Evolutionary conservation across 352 stramenopile genomes (phyloP).

Genomic region (Hyaloperonospora brassicae): DNA sequence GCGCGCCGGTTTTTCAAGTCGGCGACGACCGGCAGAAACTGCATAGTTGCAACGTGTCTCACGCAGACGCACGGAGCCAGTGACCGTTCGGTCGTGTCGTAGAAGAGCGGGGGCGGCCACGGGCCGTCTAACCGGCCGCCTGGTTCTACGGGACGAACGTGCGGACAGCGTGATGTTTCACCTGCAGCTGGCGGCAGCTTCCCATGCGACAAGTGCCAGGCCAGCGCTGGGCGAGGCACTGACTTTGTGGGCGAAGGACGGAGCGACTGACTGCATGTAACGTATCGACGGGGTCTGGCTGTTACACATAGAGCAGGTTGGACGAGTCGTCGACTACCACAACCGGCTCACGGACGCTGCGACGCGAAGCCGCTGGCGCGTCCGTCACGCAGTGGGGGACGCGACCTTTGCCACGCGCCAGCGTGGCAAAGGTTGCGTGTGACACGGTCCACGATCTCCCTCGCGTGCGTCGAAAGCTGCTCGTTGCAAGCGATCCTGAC

Average conservation of each 20-base stretch:
- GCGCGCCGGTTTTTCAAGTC: slow-evolving; percentile 2
- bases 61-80: not conserved
- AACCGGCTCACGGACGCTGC: slow-evolving; percentile 7
- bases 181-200: no score
- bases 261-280: slow-evolving; percentile 1
- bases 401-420: slow-evolving; percentile 8
- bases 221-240: not conserved
- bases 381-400: slow-evolving; percentile 5
- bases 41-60: slow-evolving; percentile 7
- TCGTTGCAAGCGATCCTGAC: slow-evolving; percentile 41
- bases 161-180: not conserved
- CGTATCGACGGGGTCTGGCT: slow-evolving; percentile 4
- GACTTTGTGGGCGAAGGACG: not conserved
- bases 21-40: slow-evolving; percentile 5
- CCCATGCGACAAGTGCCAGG: no score
- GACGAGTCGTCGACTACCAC: slow-evolving; percentile 44
- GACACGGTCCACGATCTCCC: slow-evolving; percentile 41
- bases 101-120: not conserved
- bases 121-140: not conserved
- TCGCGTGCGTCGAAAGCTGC: slow-evolving; percentile 43
- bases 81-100: not conserved
- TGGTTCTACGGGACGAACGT: not conserved
- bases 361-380: not conserved
- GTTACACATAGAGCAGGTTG: slow-evolving; percentile 43
- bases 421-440: slow-evolving; percentile 38